Conservation (phyloP, 2,329 filamentous ascomycete genomes). For the Xylaria arbuscula region DNA sequence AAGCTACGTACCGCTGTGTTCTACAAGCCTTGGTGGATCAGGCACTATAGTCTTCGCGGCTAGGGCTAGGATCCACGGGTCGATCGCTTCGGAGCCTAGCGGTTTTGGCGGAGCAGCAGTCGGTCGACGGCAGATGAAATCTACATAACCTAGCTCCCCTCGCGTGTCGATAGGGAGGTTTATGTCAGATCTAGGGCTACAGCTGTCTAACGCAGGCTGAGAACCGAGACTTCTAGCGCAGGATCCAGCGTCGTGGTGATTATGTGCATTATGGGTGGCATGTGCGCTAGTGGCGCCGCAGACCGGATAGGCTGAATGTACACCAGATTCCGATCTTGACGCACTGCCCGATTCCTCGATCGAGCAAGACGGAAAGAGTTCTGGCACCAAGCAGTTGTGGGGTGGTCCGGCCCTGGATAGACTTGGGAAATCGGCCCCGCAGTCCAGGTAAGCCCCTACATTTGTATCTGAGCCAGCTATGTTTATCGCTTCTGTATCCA, state of each 20-base stretch:
- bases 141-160: background rate
- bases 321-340: constrained; percentile 10
- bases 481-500: background rate
- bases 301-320: constrained; percentile 1
- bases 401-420: background rate
- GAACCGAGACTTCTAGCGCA: constrained; percentile 15
- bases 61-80: constrained; percentile 34
- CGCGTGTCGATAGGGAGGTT: constrained; percentile 7
- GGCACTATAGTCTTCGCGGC: constrained; percentile 8
- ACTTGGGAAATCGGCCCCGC: constrained; percentile 8
- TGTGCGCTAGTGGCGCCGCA: background rate
- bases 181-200: constrained; percentile 3
- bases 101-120: background rate
- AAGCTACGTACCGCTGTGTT: constrained; percentile 33
- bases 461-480: background rate
- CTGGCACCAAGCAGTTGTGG: constrained; percentile 5
- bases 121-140: background rate
- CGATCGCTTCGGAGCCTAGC: constrained; percentile 13
- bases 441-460: constrained; percentile 15
- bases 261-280: background rate
- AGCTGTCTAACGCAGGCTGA: constrained; percentile 10
- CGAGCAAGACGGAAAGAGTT: constrained; percentile 14
- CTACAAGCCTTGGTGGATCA: constrained; percentile 29
- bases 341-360: background rate
- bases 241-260: constrained; percentile 5